phyloP scores from a whole-genome alignment of 2,329 filamentous ascomycete genomes.

The Truncatella angustata region DNA sequence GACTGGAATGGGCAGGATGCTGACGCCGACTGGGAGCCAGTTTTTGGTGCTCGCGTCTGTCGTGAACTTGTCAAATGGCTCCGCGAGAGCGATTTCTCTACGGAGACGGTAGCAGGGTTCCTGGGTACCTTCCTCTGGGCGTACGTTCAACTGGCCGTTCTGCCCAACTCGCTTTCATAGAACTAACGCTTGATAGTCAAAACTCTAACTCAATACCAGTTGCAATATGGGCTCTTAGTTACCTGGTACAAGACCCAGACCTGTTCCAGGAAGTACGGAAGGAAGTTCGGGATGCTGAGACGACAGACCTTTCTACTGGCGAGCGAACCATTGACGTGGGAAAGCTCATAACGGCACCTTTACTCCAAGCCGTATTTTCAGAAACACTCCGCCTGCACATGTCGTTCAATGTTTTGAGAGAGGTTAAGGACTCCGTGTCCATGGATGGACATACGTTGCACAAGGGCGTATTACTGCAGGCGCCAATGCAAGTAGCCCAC shows the following conservation, averaged over 20 bases:
- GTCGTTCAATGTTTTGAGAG: constrained; percentile 22
- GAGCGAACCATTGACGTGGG: constrained; percentile 13
- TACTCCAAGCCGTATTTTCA: constrained; percentile 25
- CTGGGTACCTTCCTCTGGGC: constrained; percentile 7
- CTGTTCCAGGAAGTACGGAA: constrained; percentile 19
- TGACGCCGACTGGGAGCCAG: constrained; percentile 26
- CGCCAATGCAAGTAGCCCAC: constrained; percentile 22
- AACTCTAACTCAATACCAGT: constrained; percentile 29
- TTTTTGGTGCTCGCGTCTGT: constrained; percentile 21
- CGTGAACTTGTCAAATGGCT: constrained; percentile 20
- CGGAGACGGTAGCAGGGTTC: constrained; percentile 1
- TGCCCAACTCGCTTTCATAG: neutral
- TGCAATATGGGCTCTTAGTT: constrained; percentile 26
- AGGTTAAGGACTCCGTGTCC: constrained; percentile 14
- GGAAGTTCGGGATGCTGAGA: constrained; percentile 17
- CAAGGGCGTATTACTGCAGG: constrained; percentile 20
- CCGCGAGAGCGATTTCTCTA: constrained; percentile 15
- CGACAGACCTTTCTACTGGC: constrained; percentile 13
- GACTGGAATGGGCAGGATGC: constrained; percentile 15
- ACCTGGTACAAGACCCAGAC: constrained; percentile 21
- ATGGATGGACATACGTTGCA: constrained; percentile 17
- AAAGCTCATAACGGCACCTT: constrained; percentile 19
- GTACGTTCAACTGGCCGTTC: neutral
- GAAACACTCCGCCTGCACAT: constrained; percentile 26
- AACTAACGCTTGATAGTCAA: constrained; percentile 12